Evolutionary conservation across 306 rosid genomes (phyloP).

Genomic region (Pyrus betulifolia): DNA sequence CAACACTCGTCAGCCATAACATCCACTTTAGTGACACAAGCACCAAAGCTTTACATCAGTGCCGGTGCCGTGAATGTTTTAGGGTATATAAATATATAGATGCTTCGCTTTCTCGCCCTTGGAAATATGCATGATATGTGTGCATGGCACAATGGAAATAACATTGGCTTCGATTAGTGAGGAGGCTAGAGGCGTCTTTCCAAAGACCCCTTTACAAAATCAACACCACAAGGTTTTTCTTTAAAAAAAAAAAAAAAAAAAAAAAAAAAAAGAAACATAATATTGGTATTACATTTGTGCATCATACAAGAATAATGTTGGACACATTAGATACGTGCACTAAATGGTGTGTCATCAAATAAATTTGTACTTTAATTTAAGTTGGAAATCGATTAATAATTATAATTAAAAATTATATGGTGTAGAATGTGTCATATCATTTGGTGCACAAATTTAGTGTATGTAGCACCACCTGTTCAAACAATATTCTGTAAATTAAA

Average conservation of each 20-base stretch:
- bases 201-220: neutral
- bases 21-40: neutral
- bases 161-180: neutral
- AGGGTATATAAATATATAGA: neutral
- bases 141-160: neutral
- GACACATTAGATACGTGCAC: too few species aligned
- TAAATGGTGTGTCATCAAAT: too few species aligned
- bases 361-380: too few species aligned
- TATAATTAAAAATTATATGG: too few species aligned
- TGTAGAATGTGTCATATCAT: too few species aligned
- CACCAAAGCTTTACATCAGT: neutral
- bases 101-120: neutral
- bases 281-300: neutral
- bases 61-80: neutral
- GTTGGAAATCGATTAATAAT: too few species aligned
- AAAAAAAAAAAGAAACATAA: neutral
- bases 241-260: too few species aligned
- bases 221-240: neutral
- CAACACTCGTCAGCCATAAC: neutral
- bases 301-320: too few species aligned
- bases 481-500: neutral
- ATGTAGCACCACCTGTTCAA: too few species aligned
- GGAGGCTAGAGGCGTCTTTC: neutral
- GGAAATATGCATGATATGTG: neutral
- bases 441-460: too few species aligned